A percentile compares a stretch with the other conserved stretches of the same genome.
Conservation (phyloP, 176 grass and related monocot genomes). For the Musa acuminata region DNA sequence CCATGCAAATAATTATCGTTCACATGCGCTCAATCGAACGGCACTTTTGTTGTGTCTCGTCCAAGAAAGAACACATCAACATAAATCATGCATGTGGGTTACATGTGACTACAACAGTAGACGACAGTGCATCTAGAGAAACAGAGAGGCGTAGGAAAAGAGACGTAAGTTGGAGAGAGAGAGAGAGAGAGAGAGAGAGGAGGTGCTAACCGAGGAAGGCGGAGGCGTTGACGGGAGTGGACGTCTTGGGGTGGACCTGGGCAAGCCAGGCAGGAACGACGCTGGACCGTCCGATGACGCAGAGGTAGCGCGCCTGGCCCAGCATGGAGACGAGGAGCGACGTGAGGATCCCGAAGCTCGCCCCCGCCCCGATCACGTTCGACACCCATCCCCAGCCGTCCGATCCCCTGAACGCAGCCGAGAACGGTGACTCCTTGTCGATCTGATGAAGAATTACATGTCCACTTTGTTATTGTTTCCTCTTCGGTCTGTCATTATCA, state of each 20-base stretch:
- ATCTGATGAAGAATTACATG: slow-evolving; percentile 36
- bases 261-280: slow-evolving; percentile 79
- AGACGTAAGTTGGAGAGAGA: no score
- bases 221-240: slow-evolving; percentile 88
- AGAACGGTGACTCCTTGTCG: slow-evolving; percentile 77
- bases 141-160: no score
- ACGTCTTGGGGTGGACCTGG: slow-evolving; percentile 45
- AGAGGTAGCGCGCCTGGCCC: slow-evolving; percentile 83
- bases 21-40: background rate
- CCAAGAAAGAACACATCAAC: no score
- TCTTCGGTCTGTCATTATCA: no score
- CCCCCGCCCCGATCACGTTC: slow-evolving; percentile 66
- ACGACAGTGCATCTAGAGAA: no score
- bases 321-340: slow-evolving; percentile 90
- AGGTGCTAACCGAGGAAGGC: slow-evolving; percentile 48
- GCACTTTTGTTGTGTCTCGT: no score
- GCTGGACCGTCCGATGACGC: slow-evolving; percentile 82
- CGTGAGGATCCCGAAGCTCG: slow-evolving; percentile 80
- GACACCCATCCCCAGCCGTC: slow-evolving; percentile 63
- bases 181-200: no score
- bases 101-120: no score
- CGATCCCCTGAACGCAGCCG: slow-evolving; percentile 51
- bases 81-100: no score
- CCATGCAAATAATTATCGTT: no score
- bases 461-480: no score